Conservation (phyloP, 2,329 filamentous ascomycete species). For the Aspergillus spinulosporus region DNA sequence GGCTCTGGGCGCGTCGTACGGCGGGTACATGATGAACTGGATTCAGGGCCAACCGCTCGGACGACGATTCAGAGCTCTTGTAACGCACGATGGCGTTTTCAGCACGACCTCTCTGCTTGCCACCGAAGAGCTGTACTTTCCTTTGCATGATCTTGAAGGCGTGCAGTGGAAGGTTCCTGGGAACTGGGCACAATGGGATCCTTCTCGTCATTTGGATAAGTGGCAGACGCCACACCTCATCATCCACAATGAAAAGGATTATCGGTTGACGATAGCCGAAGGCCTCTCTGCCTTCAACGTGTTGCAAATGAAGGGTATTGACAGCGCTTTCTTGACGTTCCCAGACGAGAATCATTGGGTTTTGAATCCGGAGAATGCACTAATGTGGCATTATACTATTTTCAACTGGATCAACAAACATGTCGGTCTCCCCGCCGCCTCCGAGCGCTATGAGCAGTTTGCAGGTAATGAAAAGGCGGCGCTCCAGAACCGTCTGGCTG, state of each 20-base stretch:
- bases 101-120: constrained; percentile 47
- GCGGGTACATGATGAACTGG: constrained; percentile 64
- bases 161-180: constrained; percentile 52
- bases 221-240: constrained; percentile 88
- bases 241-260: constrained; percentile 89
- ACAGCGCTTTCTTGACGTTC: constrained; percentile 77
- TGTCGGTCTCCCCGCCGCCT: constrained; percentile 53
- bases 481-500: constrained; percentile 22
- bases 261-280: constrained; percentile 80
- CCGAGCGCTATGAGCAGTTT: constrained; percentile 30
- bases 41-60: constrained; percentile 57
- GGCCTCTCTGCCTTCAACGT: constrained; percentile 84
- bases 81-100: constrained; percentile 55
- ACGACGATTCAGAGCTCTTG: constrained; percentile 58
- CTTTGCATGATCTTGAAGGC: constrained; percentile 54
- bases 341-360: constrained; percentile 83
- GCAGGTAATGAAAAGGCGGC: constrained; percentile 1
- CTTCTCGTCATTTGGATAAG: constrained; percentile 57
- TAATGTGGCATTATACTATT: constrained; percentile 88
- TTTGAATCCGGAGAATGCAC: constrained; percentile 83
- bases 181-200: constrained; percentile 60
- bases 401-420: constrained; percentile 71
- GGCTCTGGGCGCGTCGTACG: constrained; percentile 56
- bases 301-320: constrained; percentile 71
- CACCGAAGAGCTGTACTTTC: constrained; percentile 58